These are phyloP conservation scores for Vishniacozyma victoriae DNA, from an alignment of 768 basidiomycete genomes.

Conservation along the genomic window DNA sequence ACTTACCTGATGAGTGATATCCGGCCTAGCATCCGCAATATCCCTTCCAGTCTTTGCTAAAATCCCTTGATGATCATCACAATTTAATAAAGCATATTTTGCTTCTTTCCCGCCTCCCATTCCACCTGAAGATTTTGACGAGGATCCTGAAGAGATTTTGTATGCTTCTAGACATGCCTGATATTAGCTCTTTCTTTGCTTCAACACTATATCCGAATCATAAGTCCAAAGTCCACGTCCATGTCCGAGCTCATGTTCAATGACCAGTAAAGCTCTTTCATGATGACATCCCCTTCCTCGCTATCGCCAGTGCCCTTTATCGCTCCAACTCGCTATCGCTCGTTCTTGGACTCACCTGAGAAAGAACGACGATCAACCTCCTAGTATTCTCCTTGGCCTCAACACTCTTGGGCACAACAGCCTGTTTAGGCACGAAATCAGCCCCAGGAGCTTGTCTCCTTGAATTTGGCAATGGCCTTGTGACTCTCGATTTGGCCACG, in stretches of 20 bases:
- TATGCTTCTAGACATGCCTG: conserved; percentile 96
- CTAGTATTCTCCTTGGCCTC: conserved; percentile 52
- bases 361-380: conserved; percentile 76
- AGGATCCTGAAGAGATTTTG: conserved; percentile 63
- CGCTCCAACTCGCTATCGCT: no score
- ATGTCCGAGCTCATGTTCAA: no score
- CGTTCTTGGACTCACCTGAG: conserved; percentile 37
- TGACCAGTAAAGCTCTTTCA: no score
- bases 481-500: conserved; percentile 12
- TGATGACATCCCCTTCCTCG: no score
- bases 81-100: conserved; percentile 94
- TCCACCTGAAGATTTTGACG: conserved; percentile 50
- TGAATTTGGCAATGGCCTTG: conserved; percentile 31
- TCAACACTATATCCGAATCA: no score
- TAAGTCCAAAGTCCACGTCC: no score
- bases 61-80: conserved; percentile 98
- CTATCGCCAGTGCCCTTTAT: no score
- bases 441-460: conserved; percentile 14
- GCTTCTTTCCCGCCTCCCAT: conserved; percentile 71
- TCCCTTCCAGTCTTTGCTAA: conserved; percentile 95
- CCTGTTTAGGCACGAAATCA: conserved; percentile 63
- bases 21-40: conserved; percentile 97
- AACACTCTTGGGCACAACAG: conserved; percentile 58
- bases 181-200: conserved; percentile 9
- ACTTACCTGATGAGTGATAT: conserved; percentile 93